Evolutionary conservation across 2,329 filamentous ascomycete genomes (phyloP), one percentile per base, ranked within the genome.

Genomic region (Thermoascus crustaceus): DNA sequence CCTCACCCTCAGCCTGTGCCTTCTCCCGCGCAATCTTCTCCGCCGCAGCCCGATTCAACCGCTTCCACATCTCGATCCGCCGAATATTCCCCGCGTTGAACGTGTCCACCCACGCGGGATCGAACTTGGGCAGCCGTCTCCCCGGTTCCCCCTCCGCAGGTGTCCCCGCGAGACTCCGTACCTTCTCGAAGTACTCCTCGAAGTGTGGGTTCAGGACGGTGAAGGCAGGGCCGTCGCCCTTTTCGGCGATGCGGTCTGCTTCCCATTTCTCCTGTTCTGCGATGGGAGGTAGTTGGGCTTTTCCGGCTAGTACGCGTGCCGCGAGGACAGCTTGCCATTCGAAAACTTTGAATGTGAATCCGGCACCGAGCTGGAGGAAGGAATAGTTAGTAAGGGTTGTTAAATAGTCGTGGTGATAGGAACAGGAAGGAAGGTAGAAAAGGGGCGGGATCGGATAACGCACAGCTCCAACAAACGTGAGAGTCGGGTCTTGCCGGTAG

Each of bases 261-360:
- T 82, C 78, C 78, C 78, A 82, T 13, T 47, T 52, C 21, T 60
- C 47, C 61, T 75, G 73, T 36, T 71, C 72, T 8, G 61, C 57
- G 0, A 58, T 14, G 0, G 67, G 43, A 0, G 78, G 78, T 2
- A 80, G 54, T 0, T 45, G 56, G 0, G 67, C 68, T 2, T 73
- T 63, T 0, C 74, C 74, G 0, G 77, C 70, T 0, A 81, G 62
- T 2, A 78, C 54, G 0, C 77, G 63, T 1, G 78, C 77, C 0
- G 71, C 74, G 1, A 75, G 65, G 0, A 81, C 76, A 5, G 76
- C 76, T 48, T 82, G 78, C 74, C 75, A 81, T 56, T 82, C 78
- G 37, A 80, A 81, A 19, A 81, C 69, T 50, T 78, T 80, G 59
- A 83, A 82, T 0, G 78, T 82, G 18, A 83, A 43, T 1, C 58